Evolutionary conservation across 2,329 filamentous ascomycete genomes (phyloP).

Genomic region (Aureobasidium mangrovei): DNA sequence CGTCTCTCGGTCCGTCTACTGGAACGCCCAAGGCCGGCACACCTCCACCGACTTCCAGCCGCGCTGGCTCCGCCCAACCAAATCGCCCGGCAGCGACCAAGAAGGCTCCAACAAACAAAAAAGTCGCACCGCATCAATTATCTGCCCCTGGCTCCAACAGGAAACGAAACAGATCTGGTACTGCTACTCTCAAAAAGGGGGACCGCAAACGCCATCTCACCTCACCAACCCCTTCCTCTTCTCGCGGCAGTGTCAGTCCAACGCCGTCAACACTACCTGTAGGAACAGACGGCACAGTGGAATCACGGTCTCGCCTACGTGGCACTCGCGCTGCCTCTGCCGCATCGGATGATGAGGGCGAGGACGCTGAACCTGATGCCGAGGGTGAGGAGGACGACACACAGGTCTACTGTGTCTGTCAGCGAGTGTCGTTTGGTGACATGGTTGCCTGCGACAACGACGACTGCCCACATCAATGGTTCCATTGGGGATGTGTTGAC

Average conservation of each 20-base stretch:
- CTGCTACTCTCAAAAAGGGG: slow-evolving; percentile 18
- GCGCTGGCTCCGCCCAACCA: slow-evolving; percentile 53
- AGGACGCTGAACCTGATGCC: slow-evolving; percentile 35
- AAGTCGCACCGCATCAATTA: slow-evolving; percentile 44
- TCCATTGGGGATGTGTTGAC: slow-evolving; percentile 61
- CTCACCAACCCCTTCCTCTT: slow-evolving; percentile 23
- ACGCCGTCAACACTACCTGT: slow-evolving; percentile 26
- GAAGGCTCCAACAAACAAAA: slow-evolving; percentile 38
- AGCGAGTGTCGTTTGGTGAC: slow-evolving; percentile 75
- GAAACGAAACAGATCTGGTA: slow-evolving; percentile 15
- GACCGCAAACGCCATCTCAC: slow-evolving; percentile 28
- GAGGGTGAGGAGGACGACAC: slow-evolving; percentile 65
- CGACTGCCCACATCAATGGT: slow-evolving; percentile 75
- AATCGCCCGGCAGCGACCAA: slow-evolving; percentile 22
- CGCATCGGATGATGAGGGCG: slow-evolving; percentile 21
- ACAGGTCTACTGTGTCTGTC: slow-evolving; percentile 71
- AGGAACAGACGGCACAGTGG: slow-evolving; percentile 21
- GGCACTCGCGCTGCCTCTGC: slow-evolving; percentile 1
- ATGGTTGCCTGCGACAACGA: slow-evolving; percentile 88
- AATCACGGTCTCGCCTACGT: slow-evolving; percentile 7
- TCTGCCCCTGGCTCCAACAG: slow-evolving; percentile 19
- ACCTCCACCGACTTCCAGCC: slow-evolving; percentile 35
- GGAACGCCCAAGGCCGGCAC: slow-evolving; percentile 56
- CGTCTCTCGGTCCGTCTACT: slow-evolving; percentile 46
- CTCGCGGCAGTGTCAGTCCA: slow-evolving; percentile 23